Base-by-base conservation (phyloP, 768 basidiomycete species). In the Tulasnella sp. region DNA sequence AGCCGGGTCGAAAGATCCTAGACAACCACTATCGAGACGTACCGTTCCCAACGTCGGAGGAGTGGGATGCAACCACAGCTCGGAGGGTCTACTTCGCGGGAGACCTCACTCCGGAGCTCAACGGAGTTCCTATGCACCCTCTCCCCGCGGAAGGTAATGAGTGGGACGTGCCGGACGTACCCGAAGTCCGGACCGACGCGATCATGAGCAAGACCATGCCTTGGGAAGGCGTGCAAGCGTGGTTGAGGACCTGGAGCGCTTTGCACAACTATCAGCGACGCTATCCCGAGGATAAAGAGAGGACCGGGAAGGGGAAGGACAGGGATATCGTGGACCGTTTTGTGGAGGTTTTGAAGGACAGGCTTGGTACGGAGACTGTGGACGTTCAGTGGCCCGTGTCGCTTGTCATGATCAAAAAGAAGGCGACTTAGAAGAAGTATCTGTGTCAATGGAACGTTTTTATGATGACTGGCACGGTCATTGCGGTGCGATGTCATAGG, bases 1-100 rank as follows among this genome's bases (percentile, higher is more conserved):
- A 94, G 75, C 92, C 93, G 0, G 93, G 93, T 17, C 84, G 93
- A 14, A 86, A 85, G 0, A 88, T 93, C 74, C 83, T 94, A 29
- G 89, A 91, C 71, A 83, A 83, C 6, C 86, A 91, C 76, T 84
- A 94, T 2, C 82, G 87, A 7, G 86, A 87, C 35, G 84, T 94
- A n/a, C 90, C 78, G 1, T 78, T 80, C 74, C 80, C 80, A 1
- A 32, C 66, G 11, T 42, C 64, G 11, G 11, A 64, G 26, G 44
- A 59, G 6, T 80, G 77, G 78, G 77, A 78, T 67, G 34, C 75
- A 0, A 22, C 69, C 1, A 73, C 78, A 1, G 75, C 75, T 16
- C 39, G 77, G 11, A 71, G 78, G 0, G 52, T 79, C 22, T 75
- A 78, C 66, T 39, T 64, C 71, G 83, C 85, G 67, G 67, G 83